Conservation (phyloP, 169 alveolate species). For the Toxoplasma gondii region DNA sequence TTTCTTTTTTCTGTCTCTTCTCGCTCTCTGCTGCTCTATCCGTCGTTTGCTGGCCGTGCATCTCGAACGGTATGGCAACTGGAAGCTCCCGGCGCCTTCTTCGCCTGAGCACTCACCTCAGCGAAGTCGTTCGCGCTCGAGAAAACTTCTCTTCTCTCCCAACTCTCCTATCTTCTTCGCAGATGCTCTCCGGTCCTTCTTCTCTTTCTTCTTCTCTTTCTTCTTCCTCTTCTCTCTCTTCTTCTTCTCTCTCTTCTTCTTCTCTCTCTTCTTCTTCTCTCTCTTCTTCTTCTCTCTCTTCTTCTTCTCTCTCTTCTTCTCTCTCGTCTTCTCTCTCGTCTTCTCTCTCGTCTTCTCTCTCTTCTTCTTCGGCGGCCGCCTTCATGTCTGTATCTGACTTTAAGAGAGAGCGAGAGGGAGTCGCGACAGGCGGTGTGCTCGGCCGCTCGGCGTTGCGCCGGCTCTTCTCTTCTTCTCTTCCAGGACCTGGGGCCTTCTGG, state of each 20-base stretch:
- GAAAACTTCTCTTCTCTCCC: not conserved
- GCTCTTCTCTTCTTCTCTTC: not conserved
- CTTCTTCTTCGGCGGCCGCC: too few relatives aligned
- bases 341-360: not conserved
- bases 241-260: not conserved
- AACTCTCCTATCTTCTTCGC: not conserved
- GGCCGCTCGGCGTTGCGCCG: not conserved
- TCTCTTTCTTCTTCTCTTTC: not conserved
- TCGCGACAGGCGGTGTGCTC: not conserved
- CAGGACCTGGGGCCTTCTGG: not conserved
- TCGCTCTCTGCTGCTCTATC: not conserved
- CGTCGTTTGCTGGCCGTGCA: too few relatives aligned
- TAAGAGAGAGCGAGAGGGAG: not conserved
- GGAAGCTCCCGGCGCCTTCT: not conserved
- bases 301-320: not conserved
- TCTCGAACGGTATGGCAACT: not conserved
- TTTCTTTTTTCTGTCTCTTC: not conserved
- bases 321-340: not conserved
- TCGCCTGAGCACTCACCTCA: not conserved
- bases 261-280: not conserved
- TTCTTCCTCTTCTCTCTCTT: not conserved
- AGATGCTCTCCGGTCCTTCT: not conserved
- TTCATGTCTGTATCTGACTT: not conserved
- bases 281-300: not conserved
- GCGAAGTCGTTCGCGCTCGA: not conserved